Base-by-base conservation (phyloP, 192 early-diverging fungal genomes). In the Chytriomyces sp. region DNA sequence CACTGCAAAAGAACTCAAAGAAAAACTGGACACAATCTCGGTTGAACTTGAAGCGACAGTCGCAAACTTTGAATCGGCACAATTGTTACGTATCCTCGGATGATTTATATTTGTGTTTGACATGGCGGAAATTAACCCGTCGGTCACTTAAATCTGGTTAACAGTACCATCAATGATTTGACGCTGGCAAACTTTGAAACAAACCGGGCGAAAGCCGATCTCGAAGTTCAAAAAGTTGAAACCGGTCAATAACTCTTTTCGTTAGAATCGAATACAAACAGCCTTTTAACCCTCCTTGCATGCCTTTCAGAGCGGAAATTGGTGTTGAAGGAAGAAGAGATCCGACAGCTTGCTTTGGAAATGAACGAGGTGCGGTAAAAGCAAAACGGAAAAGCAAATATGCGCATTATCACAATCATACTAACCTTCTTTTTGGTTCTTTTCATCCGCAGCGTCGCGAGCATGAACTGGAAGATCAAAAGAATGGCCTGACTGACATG, bases 311-410 rank as follows among this genome's bases (percentile, higher is more conserved):
- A 79, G 35, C 61, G 78, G 35, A 75, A 78, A 6, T 72, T 92
- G 23, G 83, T 83, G 73, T 89, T 91, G 78, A 84, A 90, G 20
- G 88, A 91, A 69, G 89, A 90, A 1, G 87, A 87, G 18, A 89
- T 92, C 72, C 78, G 92, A 62, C 77, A 83, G 0, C 87, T 89
- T 35, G 83, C 90, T 49, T 88, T 90, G 72, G 85, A 88, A 46
- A 79, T 81, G 35, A 85, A 68, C 49, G 24, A 50, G 48, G 69
- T 72, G 53, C 53, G 13, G 13, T 57, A n/a, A 43, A 43, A 35
- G 67, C 13, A 46, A 11, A n/a, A n/a, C 48, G 18, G 0, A 6
- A 20, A 18, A 64, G 18, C 13, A 5, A 28, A 64, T 3, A 64
- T 18, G 26, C 35, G 1, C 2, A 64, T 6, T 16, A 64, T 16